Evolutionary conservation across 192 early-diverging fungal species (phyloP), one percentile per base, ranked within the genome.

Genomic region (Chytriomyces sp.): DNA sequence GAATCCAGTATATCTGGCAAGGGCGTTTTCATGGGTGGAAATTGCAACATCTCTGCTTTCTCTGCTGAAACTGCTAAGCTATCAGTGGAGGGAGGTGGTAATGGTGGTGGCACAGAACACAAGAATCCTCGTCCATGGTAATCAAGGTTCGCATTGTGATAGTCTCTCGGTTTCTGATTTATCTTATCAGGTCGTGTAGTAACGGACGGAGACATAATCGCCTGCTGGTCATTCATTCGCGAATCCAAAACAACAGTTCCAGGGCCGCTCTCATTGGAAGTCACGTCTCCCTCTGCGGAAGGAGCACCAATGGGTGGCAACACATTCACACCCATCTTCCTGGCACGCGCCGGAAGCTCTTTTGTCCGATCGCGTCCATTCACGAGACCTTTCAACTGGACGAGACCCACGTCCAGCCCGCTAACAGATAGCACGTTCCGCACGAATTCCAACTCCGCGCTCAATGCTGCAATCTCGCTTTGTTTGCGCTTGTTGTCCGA

Each of bases 401-500:
- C 41, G 28, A 79, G 58, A 72, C 79, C 77, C 39, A 77, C 36
- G 31, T 74, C 65, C 4, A 78, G 52, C 22, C 77, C 77, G 12
- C 64, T 57, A 28, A 82, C 36, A 26, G 66, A 52, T 12, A 82
- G 63, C 6, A 76, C 81, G 39, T 79, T 72, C 0, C 68, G 39
- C 31, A 82, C 58, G 53, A 82, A 54, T 44, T 74, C 68, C 5
- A 79, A 58, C 55, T 84, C 78, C 14, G 57, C 55, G 17, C 63
- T 60, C 12, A 84, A 74, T 10, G 44, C 41, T 22, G 81, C 83
- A 30, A 84, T 81, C 55, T 84, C 83, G 17, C 54, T 30, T 53
- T 76, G 72, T 41, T 77, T 78, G 19, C 78, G 75, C 37, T 81
- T 81, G 28, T 80, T 78, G 25, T 84, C 83, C 8, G 64, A 40